A percentile compares a stretch with the other conserved stretches of the same genome.
Conservation (phyloP, 768 basidiomycete genomes). For the Coprinellus aureogranulatus region DNA sequence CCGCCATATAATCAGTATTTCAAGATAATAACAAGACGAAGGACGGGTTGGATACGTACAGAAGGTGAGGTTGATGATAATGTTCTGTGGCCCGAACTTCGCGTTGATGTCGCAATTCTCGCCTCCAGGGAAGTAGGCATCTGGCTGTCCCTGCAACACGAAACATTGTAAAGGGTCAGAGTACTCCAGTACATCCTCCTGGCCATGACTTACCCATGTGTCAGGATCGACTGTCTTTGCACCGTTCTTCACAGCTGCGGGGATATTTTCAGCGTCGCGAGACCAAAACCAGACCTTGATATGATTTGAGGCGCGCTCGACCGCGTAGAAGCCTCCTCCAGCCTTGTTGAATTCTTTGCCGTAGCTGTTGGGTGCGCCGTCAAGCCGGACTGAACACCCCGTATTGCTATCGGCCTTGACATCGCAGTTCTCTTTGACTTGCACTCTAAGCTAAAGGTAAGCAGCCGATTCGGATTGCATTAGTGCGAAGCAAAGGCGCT, state of each 20-base stretch:
- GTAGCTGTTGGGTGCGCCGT: slow-evolving; percentile 41
- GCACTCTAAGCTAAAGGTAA: background rate
- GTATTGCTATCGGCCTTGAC: slow-evolving; percentile 21
- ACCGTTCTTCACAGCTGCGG: slow-evolving; percentile 45
- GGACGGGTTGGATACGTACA: slow-evolving; percentile 22
- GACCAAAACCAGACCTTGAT: slow-evolving; percentile 78
- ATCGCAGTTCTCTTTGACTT: slow-evolving; percentile 22
- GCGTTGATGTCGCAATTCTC: slow-evolving; percentile 53
- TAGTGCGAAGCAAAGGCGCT: too few species aligned
- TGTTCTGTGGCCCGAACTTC: slow-evolving; percentile 55
- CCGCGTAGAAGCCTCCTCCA: slow-evolving; percentile 65
- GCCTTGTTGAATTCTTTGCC: slow-evolving; percentile 56
- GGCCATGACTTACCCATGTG: slow-evolving; percentile 52
- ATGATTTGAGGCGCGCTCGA: slow-evolving; percentile 50
- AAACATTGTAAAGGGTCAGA: too few species aligned
- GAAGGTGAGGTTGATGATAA: slow-evolving; percentile 59
- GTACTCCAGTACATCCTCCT: too few species aligned
- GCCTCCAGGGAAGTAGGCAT: slow-evolving; percentile 57
- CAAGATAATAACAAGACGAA: too few species aligned
- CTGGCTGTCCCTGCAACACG: slow-evolving; percentile 45
- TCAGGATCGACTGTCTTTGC: slow-evolving; percentile 41
- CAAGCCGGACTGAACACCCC: slow-evolving; percentile 30
- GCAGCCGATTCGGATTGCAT: too few species aligned
- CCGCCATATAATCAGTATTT: background rate
- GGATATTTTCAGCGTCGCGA: slow-evolving; percentile 45